A percentile compares a stretch with the other conserved stretches of the same genome.
phyloP scores from a whole-genome alignment of 202 grass and related monocot species.

The Eragrostis tef region DNA sequence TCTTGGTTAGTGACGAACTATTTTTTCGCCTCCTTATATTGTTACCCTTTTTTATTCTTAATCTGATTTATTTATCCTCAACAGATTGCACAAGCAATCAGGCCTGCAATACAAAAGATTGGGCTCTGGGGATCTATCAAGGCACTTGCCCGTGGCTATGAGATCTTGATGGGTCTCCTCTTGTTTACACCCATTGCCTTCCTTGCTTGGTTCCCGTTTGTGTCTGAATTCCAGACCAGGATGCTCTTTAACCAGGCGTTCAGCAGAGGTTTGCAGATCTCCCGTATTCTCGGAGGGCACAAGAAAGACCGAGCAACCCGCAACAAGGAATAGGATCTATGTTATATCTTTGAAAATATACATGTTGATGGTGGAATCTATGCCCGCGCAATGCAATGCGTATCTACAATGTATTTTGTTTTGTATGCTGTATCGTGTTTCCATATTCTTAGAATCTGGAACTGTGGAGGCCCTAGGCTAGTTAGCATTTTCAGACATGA shows the following conservation, averaged over 20 bases:
- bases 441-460: background rate
- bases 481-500: background rate
- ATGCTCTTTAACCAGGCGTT: constrained; percentile 97
- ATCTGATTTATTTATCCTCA: background rate
- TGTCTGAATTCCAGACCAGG: constrained; percentile 90
- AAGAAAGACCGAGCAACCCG: constrained; percentile 75
- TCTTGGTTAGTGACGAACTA: constrained; percentile 57
- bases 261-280: constrained; percentile 91
- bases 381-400: no score
- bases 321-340: constrained; percentile 64
- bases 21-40: background rate
- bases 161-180: constrained; percentile 80
- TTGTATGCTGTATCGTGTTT: background rate
- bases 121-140: constrained; percentile 80
- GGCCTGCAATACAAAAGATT: constrained; percentile 50
- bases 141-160: constrained; percentile 82
- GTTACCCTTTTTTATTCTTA: background rate
- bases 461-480: background rate
- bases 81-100: constrained; percentile 81
- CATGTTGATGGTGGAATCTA: background rate
- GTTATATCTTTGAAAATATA: background rate
- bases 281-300: constrained; percentile 80
- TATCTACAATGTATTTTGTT: background rate
- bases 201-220: constrained; percentile 88
- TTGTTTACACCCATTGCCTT: constrained; percentile 79